Evolutionary conservation across 73 alveolate species (phyloP), one percentile per base, ranked within the genome.

Genomic region (Paramecium octaurelia): DNA sequence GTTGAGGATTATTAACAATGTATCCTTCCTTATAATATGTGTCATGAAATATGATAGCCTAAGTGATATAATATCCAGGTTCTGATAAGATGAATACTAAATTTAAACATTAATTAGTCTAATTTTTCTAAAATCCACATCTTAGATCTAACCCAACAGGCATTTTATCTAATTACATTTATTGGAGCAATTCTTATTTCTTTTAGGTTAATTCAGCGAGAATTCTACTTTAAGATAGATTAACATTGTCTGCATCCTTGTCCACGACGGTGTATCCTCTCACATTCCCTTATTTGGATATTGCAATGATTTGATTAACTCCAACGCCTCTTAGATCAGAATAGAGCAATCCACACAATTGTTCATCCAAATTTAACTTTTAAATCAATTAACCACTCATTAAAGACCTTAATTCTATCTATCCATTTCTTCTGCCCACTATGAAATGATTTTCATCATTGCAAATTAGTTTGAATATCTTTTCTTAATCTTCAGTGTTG

Each of bases 341-440:
- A 14, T 44, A 73, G 3, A 80, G 29, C 8, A 80, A 10, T 80
- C 91, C 91, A 44, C 76, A 44, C 21, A 80, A 12, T 16, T 10
- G 0, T 24, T 43, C 94, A 21, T 83, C 94, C 8, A 3, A 44
- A 43, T 87, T 42, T 24, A 89, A 2, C 10, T 89, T 71, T 54
- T 89, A 70, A 14, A 89, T 42, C 6, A 83, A 58, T 40, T 40
- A 77, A n/a, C 94, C 94, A 38, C 14, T 43, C 11, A 36, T 44
- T 0, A 70, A 50, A 5, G 76, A 24, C 14, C 94, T 38, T 27
- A 89, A 34, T 89, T 89, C 94, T 8, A 89, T 71, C 9, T 71
- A 18, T 29, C 94, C 94, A 71, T 71, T 89, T 14, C 31, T 34
- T 70, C 94, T 89, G 1, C 92, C 94, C 3, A 89, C 94, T 14